Conservation (phyloP, 306 rosid genomes). For the Begonia loranthoides region DNA sequence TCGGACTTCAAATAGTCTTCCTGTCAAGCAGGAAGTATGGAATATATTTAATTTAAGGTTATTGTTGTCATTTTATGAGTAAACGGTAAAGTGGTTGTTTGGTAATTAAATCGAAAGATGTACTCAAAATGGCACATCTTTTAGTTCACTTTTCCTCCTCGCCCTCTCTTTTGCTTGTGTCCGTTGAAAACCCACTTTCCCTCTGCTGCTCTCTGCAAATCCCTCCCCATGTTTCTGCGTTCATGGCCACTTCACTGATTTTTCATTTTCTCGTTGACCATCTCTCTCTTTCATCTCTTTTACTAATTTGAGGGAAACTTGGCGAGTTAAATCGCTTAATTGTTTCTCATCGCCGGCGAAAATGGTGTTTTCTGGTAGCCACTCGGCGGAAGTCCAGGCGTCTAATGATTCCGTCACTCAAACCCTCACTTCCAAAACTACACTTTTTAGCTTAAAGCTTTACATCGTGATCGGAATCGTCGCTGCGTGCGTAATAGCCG, state of each 20-base stretch:
- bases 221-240: conserved; percentile 9
- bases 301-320: background rate
- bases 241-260: background rate
- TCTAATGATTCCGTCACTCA: conserved; percentile 18
- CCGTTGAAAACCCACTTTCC: conserved; percentile 39
- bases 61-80: no score
- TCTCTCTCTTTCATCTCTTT: conserved; percentile 8
- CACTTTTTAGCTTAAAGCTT: conserved; percentile 33
- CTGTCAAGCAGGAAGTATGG: no score
- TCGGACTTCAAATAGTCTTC: no score
- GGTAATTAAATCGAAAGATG: background rate
- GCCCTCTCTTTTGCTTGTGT: conserved; percentile 16
- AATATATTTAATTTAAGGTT: no score
- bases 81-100: conserved; percentile 7
- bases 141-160: conserved; percentile 4
- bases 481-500: conserved; percentile 15
- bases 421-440: conserved; percentile 22
- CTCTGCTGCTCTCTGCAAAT: conserved; percentile 1
- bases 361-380: conserved; percentile 30
- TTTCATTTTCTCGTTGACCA: conserved; percentile 5
- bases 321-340: background rate
- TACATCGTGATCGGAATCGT: conserved; percentile 34
- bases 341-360: conserved; percentile 12
- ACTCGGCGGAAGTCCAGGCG: conserved; percentile 15
- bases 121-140: conserved; percentile 1